Evolutionary conservation across 2,329 filamentous ascomycete genomes (phyloP), one percentile per base, ranked within the genome.

Genomic region (Lasiodiplodia gonubiensis): DNA sequence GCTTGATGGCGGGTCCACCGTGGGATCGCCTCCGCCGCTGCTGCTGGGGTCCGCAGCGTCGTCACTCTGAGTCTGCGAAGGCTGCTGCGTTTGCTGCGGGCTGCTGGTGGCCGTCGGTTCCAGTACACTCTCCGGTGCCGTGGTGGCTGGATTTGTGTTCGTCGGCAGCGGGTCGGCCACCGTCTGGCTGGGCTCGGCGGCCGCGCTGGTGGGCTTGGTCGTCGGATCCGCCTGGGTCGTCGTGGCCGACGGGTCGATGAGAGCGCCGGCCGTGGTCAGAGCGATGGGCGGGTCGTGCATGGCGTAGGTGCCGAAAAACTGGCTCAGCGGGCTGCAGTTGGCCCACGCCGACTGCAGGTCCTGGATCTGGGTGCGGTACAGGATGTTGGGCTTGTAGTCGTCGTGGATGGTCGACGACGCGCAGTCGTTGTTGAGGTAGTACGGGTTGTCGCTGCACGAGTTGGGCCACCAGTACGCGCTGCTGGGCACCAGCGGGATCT

Each of bases 381-480:
- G 21, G 7, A 60, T 11, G 37, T 60, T 60, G 12, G 57, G 57
- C n/a, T 39, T 21, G 37, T 60, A 60, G 37, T 60, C 25, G 39
- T 60, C 37, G 57, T 30, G 42, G 57, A 60, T 60, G 35, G 57
- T 60, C 16, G 37, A 30, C 37, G 57, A 18, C 30, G 35, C n/a
- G 35, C 57, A 60, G 16, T 23, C 6, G 23, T 46, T 46, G 6
- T 18, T 18, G 2, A 57, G 30, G 12, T 21, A 2, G 35, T n/a
- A 30, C 16, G 57, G 57, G 37, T 48, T 46, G 39, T 60, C 57
- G 3, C 8, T 8, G 57, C 57, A 60, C 37, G 57, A 60, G 35
- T 60, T 60, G 11, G 57, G 57, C 37, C 42, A 60, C 57, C 57
- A 60, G 57, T 60, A 60, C 35, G 57, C 57, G 57, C 37, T 46